A percentile compares a stretch with the other conserved stretches of the same genome.
phyloP scores from a whole-genome alignment of 805 yeast genomes.

The Barnettozyma californica region DNA sequence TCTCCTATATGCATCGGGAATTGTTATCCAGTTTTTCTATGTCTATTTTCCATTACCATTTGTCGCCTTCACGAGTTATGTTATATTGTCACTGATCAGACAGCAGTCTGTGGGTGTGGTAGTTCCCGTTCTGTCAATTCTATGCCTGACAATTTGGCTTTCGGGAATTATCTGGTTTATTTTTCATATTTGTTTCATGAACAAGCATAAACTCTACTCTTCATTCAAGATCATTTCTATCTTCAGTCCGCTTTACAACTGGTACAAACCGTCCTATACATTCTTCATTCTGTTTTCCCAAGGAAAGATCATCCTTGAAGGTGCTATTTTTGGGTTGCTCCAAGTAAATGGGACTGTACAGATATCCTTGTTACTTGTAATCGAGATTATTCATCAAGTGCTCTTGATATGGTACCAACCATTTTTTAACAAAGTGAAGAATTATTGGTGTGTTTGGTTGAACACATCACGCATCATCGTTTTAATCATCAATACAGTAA shows the following conservation, averaged over 20 bases:
- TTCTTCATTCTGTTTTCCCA: conserved; percentile 35
- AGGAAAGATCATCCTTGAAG: conserved; percentile 29
- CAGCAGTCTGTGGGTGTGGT: not conserved
- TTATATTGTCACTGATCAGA: conserved; percentile 2
- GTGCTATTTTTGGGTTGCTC: conserved; percentile 39
- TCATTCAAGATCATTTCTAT: conserved; percentile 40
- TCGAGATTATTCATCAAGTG: conserved; percentile 31
- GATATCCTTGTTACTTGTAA: conserved; percentile 31
- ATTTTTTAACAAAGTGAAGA: conserved; percentile 25
- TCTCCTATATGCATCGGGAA: not conserved
- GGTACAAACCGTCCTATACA: conserved; percentile 38
- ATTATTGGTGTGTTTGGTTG: conserved; percentile 28
- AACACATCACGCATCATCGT: conserved; percentile 36
- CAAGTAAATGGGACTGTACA: conserved; percentile 42
- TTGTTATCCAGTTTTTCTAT: conserved; percentile 7
- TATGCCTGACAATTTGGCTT: conserved; percentile 4
- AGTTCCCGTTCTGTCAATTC: conserved; percentile 3
- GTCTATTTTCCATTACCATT: conserved; percentile 11
- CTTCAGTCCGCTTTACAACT: conserved; percentile 42
- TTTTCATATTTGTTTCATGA: conserved; percentile 12
- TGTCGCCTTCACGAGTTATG: conserved; percentile 7
- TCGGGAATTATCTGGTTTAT: conserved; percentile 7
- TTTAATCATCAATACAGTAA: conserved; percentile 39
- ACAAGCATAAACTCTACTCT: conserved; percentile 34
- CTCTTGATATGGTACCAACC: conserved; percentile 27